These are phyloP conservation scores for Aphanocladium album DNA, from an alignment of 2,329 filamentous ascomycete genomes.

Conservation along the genomic window DNA sequence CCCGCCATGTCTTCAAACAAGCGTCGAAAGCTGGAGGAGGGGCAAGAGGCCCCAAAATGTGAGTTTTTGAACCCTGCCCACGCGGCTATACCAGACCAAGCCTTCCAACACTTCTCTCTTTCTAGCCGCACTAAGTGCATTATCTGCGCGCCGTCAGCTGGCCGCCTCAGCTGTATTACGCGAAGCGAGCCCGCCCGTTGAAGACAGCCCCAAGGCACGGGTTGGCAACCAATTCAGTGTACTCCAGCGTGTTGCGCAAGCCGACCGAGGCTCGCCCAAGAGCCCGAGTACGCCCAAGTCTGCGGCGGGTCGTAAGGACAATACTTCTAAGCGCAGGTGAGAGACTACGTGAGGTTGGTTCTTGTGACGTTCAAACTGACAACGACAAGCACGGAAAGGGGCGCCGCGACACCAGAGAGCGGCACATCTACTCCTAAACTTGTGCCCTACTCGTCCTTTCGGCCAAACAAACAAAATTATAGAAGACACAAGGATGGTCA, in stretches of 20 bases:
- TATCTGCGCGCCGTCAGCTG: conserved; percentile 30
- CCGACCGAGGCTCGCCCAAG: not conserved
- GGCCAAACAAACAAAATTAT: conserved; percentile 39
- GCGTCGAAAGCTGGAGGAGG: conserved; percentile 32
- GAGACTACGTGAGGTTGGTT: not conserved
- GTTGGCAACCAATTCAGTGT: conserved; percentile 10
- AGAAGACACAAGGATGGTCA: conserved; percentile 34
- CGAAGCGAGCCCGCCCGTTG: not conserved
- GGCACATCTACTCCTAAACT: not conserved
- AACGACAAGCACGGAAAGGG: not conserved
- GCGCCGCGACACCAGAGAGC: not conserved
- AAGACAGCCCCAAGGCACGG: not conserved
- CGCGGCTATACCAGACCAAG: not conserved
- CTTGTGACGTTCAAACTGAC: not conserved
- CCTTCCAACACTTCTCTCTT: not conserved
- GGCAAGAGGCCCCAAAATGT: conserved; percentile 26
- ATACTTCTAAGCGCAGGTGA: not conserved
- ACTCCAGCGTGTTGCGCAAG: conserved; percentile 3
- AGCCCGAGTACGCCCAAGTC: not conserved
- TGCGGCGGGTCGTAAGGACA: not conserved
- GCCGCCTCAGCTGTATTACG: conserved; percentile 13
- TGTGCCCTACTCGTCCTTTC: conserved; percentile 42
- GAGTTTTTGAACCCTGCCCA: conserved; percentile 11
- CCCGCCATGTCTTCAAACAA: conserved; percentile 27
- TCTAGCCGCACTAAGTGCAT: conserved; percentile 30